A percentile compares a stretch with the other conserved stretches of the same genome.
phyloP scores from a whole-genome alignment of 176 grass and related monocot genomes.

The Ensete glaucum region DNA sequence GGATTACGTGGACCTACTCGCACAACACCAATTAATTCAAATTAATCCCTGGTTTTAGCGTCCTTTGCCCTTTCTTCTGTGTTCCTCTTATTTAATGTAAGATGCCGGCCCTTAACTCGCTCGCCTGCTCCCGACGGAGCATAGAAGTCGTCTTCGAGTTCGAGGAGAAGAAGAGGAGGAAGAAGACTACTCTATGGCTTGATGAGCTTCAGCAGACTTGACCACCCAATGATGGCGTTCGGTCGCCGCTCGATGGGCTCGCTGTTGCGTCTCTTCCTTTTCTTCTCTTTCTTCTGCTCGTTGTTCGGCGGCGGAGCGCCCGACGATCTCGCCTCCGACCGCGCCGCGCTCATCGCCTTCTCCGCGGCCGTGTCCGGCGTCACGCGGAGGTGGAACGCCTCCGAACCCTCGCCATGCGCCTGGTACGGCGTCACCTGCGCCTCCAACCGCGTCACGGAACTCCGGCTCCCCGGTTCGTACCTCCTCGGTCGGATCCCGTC shows the following conservation, averaged over 20 bases:
- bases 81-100: not conserved
- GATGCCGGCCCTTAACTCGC: not conserved
- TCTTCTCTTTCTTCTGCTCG: constrained; percentile 3
- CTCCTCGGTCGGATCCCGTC: constrained; percentile 32
- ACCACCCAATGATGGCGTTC: not conserved
- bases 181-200: constrained; percentile 12
- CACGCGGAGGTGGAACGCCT: constrained; percentile 30
- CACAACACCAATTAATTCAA: not conserved
- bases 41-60: not conserved
- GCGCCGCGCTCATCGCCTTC: constrained; percentile 48
- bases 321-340: constrained; percentile 33
- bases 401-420: constrained; percentile 29
- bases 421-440: constrained; percentile 56
- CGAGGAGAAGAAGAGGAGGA: not conserved
- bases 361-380: constrained; percentile 24
- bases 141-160: not conserved
- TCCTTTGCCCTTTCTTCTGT: no score
- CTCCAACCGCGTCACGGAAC: constrained; percentile 28
- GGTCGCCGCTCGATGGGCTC: constrained; percentile 8
- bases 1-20: not conserved
- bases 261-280: constrained; percentile 8
- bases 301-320: constrained; percentile 11
- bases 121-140: not conserved
- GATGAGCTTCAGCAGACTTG: constrained; percentile 23
- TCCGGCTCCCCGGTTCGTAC: constrained; percentile 35